Base-by-base conservation (phyloP, 495 filamentous ascomycete genomes). In the Bombardia bombarda region DNA sequence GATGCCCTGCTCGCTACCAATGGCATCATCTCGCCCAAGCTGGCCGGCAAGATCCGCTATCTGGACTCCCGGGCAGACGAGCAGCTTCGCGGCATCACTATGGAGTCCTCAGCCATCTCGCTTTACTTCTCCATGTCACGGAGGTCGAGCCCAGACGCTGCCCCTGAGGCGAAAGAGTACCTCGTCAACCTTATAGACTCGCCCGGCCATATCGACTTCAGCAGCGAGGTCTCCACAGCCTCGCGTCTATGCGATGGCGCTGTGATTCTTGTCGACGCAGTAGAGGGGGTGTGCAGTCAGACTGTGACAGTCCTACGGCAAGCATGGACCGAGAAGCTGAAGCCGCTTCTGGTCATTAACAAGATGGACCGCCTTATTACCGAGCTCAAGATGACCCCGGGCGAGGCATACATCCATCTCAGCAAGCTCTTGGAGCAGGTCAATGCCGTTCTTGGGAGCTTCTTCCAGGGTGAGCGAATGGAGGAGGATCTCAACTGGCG, bases 41-140 rank as follows among this genome's bases (percentile, higher is more conserved):
- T 99, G 49, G 92, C 92, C 49, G 92, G 92, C 58, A 95, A 96
- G 70, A 95, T 97, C 63, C 86, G 92, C 52, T 99, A 95, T 61
- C 80, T 99, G 21, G 92, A 99, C 64, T 95, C 90, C 16, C 78
- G 92, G 33, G 89, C 93, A 12, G 92, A 99, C 68, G 92, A 99
- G 65, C 92, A 99, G 68, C 77, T 88, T 7, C 84, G 92, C 33
- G 93, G 92, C 24, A 99, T 99, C 54, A 99, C 92, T 9, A 99
- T 99, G 92, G 92, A 99, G 63, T 97, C 93, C 0, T 96, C 90
- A 13, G 92, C 92, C 42, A 99, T 99, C 46, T 97, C 93, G 3
- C 69, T 99, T 37, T 92, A 86, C 70, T 97, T 99, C 66, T 90
- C 88, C 20, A 86, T 99, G 74, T 67, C 90, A 37, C 58, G 74